Percentiles rank a stretch among this genome's conserved stretches.
phyloP scores from a whole-genome alignment of 176 grass and related monocot genomes.

The Stipa capillata region DNA sequence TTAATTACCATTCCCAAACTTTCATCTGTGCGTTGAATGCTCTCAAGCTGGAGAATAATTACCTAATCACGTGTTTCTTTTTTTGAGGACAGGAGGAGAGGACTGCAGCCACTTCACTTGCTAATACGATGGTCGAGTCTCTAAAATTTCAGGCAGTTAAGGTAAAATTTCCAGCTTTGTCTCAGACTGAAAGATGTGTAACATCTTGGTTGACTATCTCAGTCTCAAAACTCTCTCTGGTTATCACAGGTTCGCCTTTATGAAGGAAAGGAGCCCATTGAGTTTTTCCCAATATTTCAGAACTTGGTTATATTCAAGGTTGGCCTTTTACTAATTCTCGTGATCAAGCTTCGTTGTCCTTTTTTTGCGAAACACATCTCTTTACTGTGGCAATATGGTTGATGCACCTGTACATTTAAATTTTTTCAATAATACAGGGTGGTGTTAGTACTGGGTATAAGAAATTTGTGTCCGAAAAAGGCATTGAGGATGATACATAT shows the following conservation, averaged over 20 bases:
- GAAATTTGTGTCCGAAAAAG: conserved; percentile 61
- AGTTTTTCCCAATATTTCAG: conserved; percentile 96
- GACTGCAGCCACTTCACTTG: conserved; percentile 54
- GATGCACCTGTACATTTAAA: not conserved
- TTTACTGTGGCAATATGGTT: conserved; percentile 2
- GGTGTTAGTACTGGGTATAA: conserved; percentile 83
- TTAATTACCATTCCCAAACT: not conserved
- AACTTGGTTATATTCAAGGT: conserved; percentile 86
- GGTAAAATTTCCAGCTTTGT: conserved; percentile 40
- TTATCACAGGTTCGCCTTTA: conserved; percentile 62
- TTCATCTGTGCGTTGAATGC: not conserved
- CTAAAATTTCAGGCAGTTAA: conserved; percentile 83
- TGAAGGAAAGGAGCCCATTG: conserved; percentile 90
- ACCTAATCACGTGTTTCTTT: not conserved
- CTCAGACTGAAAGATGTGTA: not conserved
- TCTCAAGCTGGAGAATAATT: conserved; percentile 18
- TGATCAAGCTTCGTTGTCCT: not conserved
- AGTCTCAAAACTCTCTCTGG: not conserved
- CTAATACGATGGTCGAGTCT: conserved; percentile 72
- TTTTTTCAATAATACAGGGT: conserved; percentile 42
- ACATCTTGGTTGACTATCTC: not conserved
- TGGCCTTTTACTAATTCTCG: conserved; percentile 6
- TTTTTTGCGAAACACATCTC: not conserved
- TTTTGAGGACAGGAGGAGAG: conserved; percentile 65
- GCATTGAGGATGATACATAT: conserved; percentile 61